Base-by-base conservation (phyloP, 352 stramenopile species). In the Phytophthora hibernalis region DNA sequence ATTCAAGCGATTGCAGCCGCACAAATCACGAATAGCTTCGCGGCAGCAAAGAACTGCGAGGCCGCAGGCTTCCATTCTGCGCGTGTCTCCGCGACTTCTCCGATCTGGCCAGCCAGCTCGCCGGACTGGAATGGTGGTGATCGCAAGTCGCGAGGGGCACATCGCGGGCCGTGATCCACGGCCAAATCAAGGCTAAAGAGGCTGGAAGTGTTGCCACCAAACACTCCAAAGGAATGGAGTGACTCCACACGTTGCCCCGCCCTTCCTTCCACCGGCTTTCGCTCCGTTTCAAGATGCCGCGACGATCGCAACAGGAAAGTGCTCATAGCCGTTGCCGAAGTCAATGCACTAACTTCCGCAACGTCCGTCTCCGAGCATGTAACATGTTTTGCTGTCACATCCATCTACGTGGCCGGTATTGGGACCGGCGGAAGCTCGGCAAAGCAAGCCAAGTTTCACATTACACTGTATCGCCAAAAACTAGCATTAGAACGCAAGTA, bases 11-110 rank as follows among this genome's bases (percentile, higher is more conserved):
- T 21, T 4, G 9, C 24, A 65, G 42, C 49, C 40, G 30, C 28
- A 56, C 35, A 65, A 58, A 33, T 37, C 45, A 15, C 21, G 13
- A 20, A 7, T 33, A 44, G 24, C 37, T 28, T 24, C 16, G 11
- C 15, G 35, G 61, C 53, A 69, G 44, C 61, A 69, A 69, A 69
- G 35, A 69, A 69, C 53, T 53, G 61, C 61, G 31, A 10, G 20
- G 21, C 55, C 28, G 22, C 10, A 48, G 48, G 60, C 44, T 63
- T 69, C 61, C 13, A 38, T 45, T 15, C 7, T 16, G 61, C 61
- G 61, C 45, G 44, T 69, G 33, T 64, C 61, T 64, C 44, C 61
- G 43, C 52, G 43, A 44, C 44, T 52, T 28, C 20, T 42, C 35
- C 54, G 20, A 16, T 38, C 40, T 24, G 49, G 4, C 26, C 57